Evolutionary conservation across 83 land plant species (phyloP).

Genomic region (Diphasiastrum complanatum): DNA sequence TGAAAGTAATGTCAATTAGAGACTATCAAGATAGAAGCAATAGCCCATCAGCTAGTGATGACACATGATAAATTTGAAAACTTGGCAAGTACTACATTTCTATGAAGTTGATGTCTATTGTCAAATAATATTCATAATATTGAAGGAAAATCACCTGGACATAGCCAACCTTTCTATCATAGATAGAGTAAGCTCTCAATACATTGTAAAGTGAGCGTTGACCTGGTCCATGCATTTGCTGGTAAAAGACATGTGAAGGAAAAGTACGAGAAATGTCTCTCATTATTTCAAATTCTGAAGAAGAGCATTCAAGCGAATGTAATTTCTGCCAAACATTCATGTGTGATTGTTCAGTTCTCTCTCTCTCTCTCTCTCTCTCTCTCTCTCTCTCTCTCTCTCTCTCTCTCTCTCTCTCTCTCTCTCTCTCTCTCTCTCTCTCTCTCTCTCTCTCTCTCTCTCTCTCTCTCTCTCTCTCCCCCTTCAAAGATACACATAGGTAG

Average conservation of each 20-base stretch:
- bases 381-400: no score
- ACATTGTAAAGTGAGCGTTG: constrained; percentile 97
- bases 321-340: constrained; percentile 72
- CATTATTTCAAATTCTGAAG: constrained; percentile 93
- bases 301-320: constrained; percentile 83
- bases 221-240: constrained; percentile 99
- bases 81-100: not conserved
- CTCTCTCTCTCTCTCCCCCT: no score
- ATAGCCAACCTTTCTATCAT: constrained; percentile 94
- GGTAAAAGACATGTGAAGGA: constrained; percentile 97
- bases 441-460: no score
- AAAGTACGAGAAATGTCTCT: constrained; percentile 96
- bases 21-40: no score
- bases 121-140: not conserved
- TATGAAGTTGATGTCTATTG: not conserved
- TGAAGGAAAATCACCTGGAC: constrained; percentile 68
- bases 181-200: constrained; percentile 92
- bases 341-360: no score
- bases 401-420: no score
- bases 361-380: no score
- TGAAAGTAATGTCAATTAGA: no score
- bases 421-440: no score
- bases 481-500: no score
- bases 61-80: no score
- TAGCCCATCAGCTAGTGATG: no score